Evolutionary conservation across 148 eudicot species (phyloP).

Genomic region (Heliamphora exappendiculata): DNA sequence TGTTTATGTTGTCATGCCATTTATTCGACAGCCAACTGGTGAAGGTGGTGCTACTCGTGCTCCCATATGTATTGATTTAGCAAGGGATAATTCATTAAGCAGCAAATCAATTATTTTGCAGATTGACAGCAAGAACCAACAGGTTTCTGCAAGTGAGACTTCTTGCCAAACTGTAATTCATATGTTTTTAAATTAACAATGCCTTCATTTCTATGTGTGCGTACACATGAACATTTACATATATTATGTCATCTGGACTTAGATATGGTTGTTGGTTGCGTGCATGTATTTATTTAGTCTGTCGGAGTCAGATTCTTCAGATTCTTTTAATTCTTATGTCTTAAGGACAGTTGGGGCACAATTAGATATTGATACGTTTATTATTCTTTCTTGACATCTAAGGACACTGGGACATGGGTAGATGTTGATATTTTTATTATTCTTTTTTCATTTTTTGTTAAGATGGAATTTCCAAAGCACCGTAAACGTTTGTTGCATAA

Average conservation of each 20-base stretch:
- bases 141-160: conserved; percentile 94
- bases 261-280: conserved; percentile 10
- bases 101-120: conserved; percentile 86
- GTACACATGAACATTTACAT: too few species aligned
- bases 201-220: neutral
- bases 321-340: too few species aligned
- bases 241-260: neutral
- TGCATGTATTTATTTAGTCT: conserved; percentile 78
- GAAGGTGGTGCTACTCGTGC: conserved; percentile 99
- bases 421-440: too few species aligned
- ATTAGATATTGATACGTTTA: too few species aligned
- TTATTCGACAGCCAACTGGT: conserved; percentile 79
- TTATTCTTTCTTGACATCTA: too few species aligned
- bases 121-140: conserved; percentile 87
- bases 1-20: neutral
- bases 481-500: too few species aligned
- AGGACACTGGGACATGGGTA: too few species aligned
- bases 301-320: too few species aligned
- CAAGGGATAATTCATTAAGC: conserved; percentile 70
- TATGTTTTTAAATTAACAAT: neutral
- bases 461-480: too few species aligned
- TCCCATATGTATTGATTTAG: conserved; percentile 84
- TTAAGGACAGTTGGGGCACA: too few species aligned
- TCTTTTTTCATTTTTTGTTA: too few species aligned
- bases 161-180: conserved; percentile 11